These are phyloP conservation scores for Fusarium duplospermum DNA, from an alignment of 2,329 filamentous ascomycete species.

Conservation along the genomic window DNA sequence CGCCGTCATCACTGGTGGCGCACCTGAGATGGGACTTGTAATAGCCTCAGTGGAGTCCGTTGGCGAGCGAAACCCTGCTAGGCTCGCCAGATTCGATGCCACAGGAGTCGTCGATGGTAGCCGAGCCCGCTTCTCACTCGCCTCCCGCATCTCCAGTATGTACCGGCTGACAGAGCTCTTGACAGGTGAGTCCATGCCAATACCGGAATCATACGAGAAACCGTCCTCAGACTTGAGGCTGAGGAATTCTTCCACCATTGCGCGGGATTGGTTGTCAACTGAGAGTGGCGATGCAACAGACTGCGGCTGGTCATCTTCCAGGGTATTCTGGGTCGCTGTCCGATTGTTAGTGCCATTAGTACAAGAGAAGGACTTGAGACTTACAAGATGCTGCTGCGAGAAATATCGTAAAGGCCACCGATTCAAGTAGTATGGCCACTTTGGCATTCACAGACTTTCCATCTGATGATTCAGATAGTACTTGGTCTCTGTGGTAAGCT, in stretches of 20 bases:
- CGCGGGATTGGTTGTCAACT: conserved; percentile 26
- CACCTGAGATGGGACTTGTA: background rate
- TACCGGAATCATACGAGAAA: conserved; percentile 36
- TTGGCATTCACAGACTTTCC: conserved; percentile 23
- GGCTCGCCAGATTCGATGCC: background rate
- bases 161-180: conserved; percentile 21
- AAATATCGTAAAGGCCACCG: conserved; percentile 37
- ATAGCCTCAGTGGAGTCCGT: background rate
- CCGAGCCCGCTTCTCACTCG: conserved; percentile 16
- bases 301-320: conserved; percentile 13
- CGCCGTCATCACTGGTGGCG: background rate
- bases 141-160: conserved; percentile 27
- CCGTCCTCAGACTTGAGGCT: conserved; percentile 24
- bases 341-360: background rate
- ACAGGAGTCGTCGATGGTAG: background rate
- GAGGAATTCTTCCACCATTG: conserved; percentile 33
- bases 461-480: background rate
- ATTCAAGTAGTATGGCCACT: conserved; percentile 32
- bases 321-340: conserved; percentile 34
- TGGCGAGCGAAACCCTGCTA: background rate
- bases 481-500: background rate
- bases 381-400: conserved; percentile 31
- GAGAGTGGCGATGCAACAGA: conserved; percentile 9
- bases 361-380: background rate
- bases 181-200: conserved; percentile 25